phyloP scores from a whole-genome alignment of 163 green algal genomes.

The Trebouxiophyceae sp. region DNA sequence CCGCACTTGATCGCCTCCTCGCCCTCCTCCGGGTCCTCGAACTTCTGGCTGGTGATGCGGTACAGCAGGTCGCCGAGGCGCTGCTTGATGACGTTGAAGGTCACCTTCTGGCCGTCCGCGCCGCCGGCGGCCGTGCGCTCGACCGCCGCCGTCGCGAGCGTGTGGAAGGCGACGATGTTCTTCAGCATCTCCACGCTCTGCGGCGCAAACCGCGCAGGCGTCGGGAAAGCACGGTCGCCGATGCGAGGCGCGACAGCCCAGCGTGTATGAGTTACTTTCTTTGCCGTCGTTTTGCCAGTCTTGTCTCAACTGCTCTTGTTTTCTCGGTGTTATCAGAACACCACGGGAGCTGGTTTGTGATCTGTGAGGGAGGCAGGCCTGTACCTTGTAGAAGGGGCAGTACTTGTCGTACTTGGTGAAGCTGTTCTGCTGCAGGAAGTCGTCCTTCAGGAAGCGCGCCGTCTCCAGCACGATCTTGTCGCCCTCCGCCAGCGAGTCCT shows the following conservation, averaged over 20 bases:
- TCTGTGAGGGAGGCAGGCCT: too few species aligned
- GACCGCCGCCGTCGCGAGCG: conserved; percentile 57
- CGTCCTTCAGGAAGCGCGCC: conserved; percentile 95
- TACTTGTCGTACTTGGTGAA: conserved; percentile 99
- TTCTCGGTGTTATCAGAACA: too few species aligned
- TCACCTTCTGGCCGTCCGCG: conserved; percentile 78
- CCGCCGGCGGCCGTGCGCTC: conserved; percentile 64
- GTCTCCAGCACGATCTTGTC: conserved; percentile 99
- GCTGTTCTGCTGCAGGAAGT: conserved; percentile 99
- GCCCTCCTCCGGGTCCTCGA: conserved; percentile 94
- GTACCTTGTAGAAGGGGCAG: conserved; percentile 98
- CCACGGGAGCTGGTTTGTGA: too few species aligned
- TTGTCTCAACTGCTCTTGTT: too few species aligned
- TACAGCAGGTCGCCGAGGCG: conserved; percentile 90
- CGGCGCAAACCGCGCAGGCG: neutral
- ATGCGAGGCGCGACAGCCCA: too few species aligned
- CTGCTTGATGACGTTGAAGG: conserved; percentile 93
- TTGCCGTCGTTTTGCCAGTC: too few species aligned
- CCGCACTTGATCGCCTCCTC: conserved; percentile 70
- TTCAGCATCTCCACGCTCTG: conserved; percentile 73
- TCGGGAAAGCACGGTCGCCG: too few species aligned
- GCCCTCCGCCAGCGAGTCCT: conserved; percentile 90
- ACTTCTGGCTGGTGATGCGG: conserved; percentile 93
- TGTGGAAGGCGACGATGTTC: conserved; percentile 76
- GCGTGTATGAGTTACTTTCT: too few species aligned